Conservation (phyloP, 192 early-diverging fungal genomes). For the Coemansia umbellata region DNA sequence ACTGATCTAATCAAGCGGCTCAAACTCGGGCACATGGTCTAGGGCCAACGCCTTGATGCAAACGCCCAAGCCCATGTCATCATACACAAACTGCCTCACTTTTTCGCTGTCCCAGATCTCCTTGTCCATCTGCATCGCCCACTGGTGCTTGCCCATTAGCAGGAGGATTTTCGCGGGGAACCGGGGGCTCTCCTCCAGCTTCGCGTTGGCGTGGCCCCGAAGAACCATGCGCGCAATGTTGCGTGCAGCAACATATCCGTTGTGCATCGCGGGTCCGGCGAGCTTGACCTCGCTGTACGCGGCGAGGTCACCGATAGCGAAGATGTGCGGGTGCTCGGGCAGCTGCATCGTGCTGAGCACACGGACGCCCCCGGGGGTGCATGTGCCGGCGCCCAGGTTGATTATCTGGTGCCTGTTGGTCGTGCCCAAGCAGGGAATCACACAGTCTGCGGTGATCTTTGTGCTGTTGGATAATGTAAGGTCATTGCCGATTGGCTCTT, state of each 20-base stretch:
- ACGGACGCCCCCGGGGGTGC: slow-evolving; percentile 17
- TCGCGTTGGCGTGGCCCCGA: background rate
- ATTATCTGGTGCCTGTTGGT: background rate
- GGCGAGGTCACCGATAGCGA: slow-evolving; percentile 70
- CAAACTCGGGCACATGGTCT: slow-evolving; percentile 3
- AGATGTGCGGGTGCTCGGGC: slow-evolving; percentile 58
- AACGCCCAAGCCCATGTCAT: slow-evolving; percentile 31
- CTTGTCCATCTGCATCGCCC: slow-evolving; percentile 25
- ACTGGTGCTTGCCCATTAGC: slow-evolving; percentile 33
- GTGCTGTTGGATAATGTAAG: slow-evolving; percentile 16
- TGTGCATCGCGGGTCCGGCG: slow-evolving; percentile 41
- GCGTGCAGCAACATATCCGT: slow-evolving; percentile 28
- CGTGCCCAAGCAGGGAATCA: slow-evolving; percentile 28
- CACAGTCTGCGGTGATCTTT: slow-evolving; percentile 10
- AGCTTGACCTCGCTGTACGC: slow-evolving; percentile 34
- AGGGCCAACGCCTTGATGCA: slow-evolving; percentile 19
- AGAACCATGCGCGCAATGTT: slow-evolving; percentile 32
- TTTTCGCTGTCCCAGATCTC: slow-evolving; percentile 26
- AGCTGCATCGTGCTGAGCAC: slow-evolving; percentile 72
- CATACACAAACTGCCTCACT: slow-evolving; percentile 1
- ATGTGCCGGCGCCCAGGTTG: background rate
- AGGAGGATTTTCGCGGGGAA: slow-evolving; percentile 33
- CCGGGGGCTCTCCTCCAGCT: slow-evolving; percentile 5
- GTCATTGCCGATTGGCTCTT: background rate
- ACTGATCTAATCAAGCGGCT: too few relatives aligned